phyloP scores from a whole-genome alignment of 306 rosid genomes.

The Rosa multiflora region DNA sequence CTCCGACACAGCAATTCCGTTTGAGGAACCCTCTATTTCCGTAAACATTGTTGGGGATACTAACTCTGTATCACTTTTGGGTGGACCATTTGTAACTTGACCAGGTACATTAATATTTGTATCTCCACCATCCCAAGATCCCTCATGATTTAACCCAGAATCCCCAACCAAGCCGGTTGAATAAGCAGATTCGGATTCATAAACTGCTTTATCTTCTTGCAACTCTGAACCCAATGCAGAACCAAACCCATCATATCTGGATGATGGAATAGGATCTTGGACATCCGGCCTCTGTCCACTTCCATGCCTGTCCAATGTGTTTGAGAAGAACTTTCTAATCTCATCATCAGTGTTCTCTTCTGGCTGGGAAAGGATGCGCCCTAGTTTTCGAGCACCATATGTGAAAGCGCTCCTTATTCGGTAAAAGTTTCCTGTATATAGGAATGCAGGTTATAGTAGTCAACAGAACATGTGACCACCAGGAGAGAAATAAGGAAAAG shows the following conservation, averaged over 20 bases:
- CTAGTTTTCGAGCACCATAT: constrained; percentile 54
- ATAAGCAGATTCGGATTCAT: constrained; percentile 20
- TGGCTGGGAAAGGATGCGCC: constrained; percentile 38
- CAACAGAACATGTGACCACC: background rate
- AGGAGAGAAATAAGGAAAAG: background rate
- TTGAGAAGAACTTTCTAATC: constrained; percentile 40
- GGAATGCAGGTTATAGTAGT: constrained; percentile 10
- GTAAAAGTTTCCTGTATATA: constrained; percentile 47
- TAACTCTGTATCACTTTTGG: constrained; percentile 12
- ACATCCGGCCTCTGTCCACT: constrained; percentile 53
- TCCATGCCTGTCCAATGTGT: constrained; percentile 58
- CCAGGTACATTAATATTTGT: constrained; percentile 18
- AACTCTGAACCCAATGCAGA: constrained; percentile 20
- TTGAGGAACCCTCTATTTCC: constrained; percentile 18
- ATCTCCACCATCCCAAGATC: constrained; percentile 22
- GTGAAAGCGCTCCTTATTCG: constrained; percentile 58
- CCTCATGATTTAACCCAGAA: constrained; percentile 19
- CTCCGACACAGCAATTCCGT: constrained; percentile 31
- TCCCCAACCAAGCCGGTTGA: constrained; percentile 22
- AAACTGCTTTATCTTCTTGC: constrained; percentile 29
- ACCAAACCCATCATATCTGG: constrained; percentile 27
- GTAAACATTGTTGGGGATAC: constrained; percentile 12
- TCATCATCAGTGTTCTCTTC: constrained; percentile 41
- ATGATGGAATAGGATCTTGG: constrained; percentile 31
- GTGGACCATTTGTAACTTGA: constrained; percentile 19